Conservation (phyloP, 2,329 filamentous ascomycete species). For the Plenodomus tracheiphilus region DNA sequence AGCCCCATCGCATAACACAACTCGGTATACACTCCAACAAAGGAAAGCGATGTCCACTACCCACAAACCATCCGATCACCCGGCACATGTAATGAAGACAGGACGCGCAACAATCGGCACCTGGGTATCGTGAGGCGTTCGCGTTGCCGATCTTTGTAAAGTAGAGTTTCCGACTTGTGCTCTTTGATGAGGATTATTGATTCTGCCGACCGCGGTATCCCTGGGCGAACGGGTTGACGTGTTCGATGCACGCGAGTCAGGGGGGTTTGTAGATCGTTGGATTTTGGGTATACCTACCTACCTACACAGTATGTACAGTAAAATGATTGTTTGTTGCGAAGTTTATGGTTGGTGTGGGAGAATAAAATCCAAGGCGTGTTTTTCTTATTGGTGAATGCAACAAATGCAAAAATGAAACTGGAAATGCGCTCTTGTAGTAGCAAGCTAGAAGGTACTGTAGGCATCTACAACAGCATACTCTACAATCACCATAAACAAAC, state of each 20-base stretch:
- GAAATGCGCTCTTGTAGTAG: no score
- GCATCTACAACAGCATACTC: no score
- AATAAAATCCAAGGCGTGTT: no score
- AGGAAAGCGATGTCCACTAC: not conserved
- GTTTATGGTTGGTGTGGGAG: no score
- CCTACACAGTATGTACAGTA: no score
- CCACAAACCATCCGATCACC: not conserved
- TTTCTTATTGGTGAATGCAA: no score
- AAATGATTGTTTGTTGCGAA: no score
- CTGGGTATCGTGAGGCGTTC: not conserved
- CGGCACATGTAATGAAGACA: no score
- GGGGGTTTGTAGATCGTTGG: not conserved
- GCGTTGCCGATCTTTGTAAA: not conserved
- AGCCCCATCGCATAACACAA: not conserved
- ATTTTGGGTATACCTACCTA: not conserved
- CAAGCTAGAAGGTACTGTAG: no score
- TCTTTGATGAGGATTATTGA: not conserved
- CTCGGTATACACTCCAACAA: not conserved
- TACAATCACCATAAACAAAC: no score
- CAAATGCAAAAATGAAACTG: no score
- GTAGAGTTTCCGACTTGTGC: not conserved
- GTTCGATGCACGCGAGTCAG: not conserved
- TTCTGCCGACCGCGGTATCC: not conserved
- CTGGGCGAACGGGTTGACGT: not conserved
- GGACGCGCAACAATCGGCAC: not conserved